Percentiles rank a stretch among this genome's conserved stretches.
Conservation (phyloP, 768 basidiomycete genomes). For the Kwoniella botswanensis region DNA sequence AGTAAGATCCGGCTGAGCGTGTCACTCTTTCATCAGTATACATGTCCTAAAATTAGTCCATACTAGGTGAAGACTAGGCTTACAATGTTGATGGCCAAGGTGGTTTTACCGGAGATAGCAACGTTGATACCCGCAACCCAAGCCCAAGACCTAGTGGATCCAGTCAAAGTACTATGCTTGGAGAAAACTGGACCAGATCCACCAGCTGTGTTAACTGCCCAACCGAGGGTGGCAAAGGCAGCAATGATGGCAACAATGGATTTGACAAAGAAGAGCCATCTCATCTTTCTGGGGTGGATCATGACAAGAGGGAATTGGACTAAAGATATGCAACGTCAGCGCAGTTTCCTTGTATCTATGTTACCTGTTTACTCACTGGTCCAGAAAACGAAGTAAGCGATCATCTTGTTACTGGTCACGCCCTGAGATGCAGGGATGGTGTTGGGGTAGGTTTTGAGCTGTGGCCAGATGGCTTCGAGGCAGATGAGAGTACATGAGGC, state of each 20-base stretch:
- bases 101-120: constrained; percentile 71
- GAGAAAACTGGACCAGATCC: constrained; percentile 66
- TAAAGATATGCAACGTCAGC: constrained; percentile 4
- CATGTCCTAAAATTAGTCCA: too few relatives aligned
- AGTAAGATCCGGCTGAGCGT: constrained; percentile 73
- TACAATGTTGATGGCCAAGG: constrained; percentile 63
- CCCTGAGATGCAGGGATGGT: constrained; percentile 39
- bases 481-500: constrained; percentile 55
- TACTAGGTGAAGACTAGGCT: constrained; percentile 46
- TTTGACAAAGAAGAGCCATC: constrained; percentile 76
- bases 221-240: constrained; percentile 75
- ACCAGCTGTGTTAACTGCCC: constrained; percentile 70
- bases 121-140: constrained; percentile 80
- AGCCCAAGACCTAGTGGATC: constrained; percentile 70
- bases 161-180: constrained; percentile 64
- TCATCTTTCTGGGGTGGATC: constrained; percentile 73
- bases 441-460: constrained; percentile 39
- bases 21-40: too few relatives aligned
- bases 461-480: constrained; percentile 57
- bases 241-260: constrained; percentile 68
- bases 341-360: background rate
- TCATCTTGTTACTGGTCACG: constrained; percentile 47
- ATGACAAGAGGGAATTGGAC: constrained; percentile 51
- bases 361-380: constrained; percentile 33
- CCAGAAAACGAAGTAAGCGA: constrained; percentile 56